Base-by-base conservation (phyloP, 75 land plant genomes). In the Sequoia sempervirens region DNA sequence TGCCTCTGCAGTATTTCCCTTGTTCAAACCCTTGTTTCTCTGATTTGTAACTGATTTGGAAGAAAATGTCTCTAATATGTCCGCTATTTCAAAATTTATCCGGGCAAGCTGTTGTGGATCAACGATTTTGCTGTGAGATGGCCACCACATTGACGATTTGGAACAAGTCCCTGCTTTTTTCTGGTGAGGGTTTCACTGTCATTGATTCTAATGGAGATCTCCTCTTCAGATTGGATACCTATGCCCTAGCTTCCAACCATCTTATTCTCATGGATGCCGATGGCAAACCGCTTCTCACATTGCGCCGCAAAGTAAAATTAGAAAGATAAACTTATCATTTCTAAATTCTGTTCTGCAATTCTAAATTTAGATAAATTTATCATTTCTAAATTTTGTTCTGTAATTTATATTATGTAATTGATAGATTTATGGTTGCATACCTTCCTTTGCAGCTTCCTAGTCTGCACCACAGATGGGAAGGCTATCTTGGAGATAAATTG, bases 381-480 rank as follows among this genome's bases (percentile, higher is more conserved):
- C 47, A 45, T 45, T 46, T 46, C 0, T 5, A 46, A 46, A 5
- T 7, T 46, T 46, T 46, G 7, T 6, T 46, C 47, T 7, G 47
- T 5, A 8, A 32, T 10, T 28, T 32, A 13, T 9, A 12, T 50
- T 50, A 0, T 8, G 20, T 23, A 36, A 20, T 34, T 40, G 43
- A 36, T 15, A 50, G 41, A 46, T 46, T 46, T 15, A 36, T 36
- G 37, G 5, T 50, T 50, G 23, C 37, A 20, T 34, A 76, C 9
- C 74, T 23, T 15, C 30, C 18, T 36, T 38, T 41, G 32, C 87
- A 91, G 90, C 83, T 90, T 87, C 94, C 94, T 68, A 92, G 94
- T 80, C 82, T 92, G 1, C 94, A 92, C 83, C 86, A 92, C 1
- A 76, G 94, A 46, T 92, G 94, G 94, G 94, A 92, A 64, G 94